Base-by-base conservation (phyloP, 1,139 yeast genomes). In the Meyerozyma athensensis region DNA sequence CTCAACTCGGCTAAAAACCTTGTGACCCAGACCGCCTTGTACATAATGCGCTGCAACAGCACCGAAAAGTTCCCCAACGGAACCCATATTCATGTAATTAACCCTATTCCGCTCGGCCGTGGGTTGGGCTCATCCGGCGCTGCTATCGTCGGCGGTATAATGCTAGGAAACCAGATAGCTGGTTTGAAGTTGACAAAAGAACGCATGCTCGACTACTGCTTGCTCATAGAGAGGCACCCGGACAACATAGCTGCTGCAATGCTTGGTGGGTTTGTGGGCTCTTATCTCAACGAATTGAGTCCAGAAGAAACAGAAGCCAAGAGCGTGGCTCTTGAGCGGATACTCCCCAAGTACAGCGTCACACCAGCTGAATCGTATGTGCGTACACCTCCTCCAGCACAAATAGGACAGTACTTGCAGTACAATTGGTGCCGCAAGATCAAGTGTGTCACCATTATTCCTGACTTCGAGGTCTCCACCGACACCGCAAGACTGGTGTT, bases 51-150 rank as follows among this genome's bases (percentile, higher is more conserved):
- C 51, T 85, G 95, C 56, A 85, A 87, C 61, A 81, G 79, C 7
- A 68, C 87, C 38, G 63, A 77, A 36, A 61, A 74, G 22, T 92
- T 92, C 65, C 97, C 97, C 26, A 54, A 61, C 8, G 96, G 96
- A 22, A 90, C 97, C n/a, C 74, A 67, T 38, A 73, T 92, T 34
- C 84, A 78, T 44, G 94, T 92, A 40, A 72, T 68, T 43, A 92
- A 92, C 61, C 96, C 97, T 21, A 89, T 92, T 48, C 97, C 98
- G 5, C 70, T 92, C 45, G 97, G 98, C 21, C 80, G 98, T 58
- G 98, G 98, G 7, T 72, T 92, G 43, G 98, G 98, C 1, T 90
- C 97, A 1, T 85, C 95, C n/a, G 98, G 97, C 35, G 96, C 97
- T 8, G 98, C 98, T 28, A 96, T 92, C 26, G 97, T 92, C 19